phyloP scores from a whole-genome alignment of 192 early-diverging fungal genomes.

The Coemansia reversa region DNA sequence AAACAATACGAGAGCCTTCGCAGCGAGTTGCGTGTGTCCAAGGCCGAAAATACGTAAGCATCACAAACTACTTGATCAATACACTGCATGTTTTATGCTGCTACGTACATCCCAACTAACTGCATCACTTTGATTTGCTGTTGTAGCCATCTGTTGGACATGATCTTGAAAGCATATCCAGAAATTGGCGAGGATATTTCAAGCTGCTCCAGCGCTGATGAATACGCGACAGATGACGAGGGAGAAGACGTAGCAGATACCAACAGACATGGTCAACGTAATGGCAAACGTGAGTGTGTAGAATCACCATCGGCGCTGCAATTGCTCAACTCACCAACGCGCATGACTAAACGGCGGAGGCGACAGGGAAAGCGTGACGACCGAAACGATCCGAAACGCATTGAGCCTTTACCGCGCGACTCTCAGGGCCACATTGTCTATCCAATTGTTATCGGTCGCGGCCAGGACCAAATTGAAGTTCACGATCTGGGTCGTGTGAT shows the following conservation, averaged over 20 bases:
- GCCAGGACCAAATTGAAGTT: slow-evolving; percentile 62
- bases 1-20: slow-evolving; percentile 33
- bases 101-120: background rate
- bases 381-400: slow-evolving; percentile 59
- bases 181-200: slow-evolving; percentile 43
- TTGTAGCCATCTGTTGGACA: slow-evolving; percentile 50
- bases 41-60: slow-evolving; percentile 50
- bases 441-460: slow-evolving; percentile 61
- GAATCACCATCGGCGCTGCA: slow-evolving; percentile 5
- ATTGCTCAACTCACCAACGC: slow-evolving; percentile 7
- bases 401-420: slow-evolving; percentile 58
- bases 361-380: slow-evolving; percentile 59
- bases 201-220: slow-evolving; percentile 40
- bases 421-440: slow-evolving; percentile 55
- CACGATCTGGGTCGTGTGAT: slow-evolving; percentile 61
- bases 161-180: slow-evolving; percentile 43
- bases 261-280: background rate
- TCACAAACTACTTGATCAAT: background rate
- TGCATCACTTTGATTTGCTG: background rate
- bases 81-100: background rate
- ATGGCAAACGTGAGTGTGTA: slow-evolving; percentile 16
- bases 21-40: slow-evolving; percentile 23
- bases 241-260: slow-evolving; percentile 7
- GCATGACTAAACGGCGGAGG: slow-evolving; percentile 42
- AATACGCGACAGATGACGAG: slow-evolving; percentile 5